Evolutionary conservation across 192 early-diverging fungal species (phyloP), one percentile per base, ranked within the genome.

Genomic region (Thoreauomyces humboldtii): DNA sequence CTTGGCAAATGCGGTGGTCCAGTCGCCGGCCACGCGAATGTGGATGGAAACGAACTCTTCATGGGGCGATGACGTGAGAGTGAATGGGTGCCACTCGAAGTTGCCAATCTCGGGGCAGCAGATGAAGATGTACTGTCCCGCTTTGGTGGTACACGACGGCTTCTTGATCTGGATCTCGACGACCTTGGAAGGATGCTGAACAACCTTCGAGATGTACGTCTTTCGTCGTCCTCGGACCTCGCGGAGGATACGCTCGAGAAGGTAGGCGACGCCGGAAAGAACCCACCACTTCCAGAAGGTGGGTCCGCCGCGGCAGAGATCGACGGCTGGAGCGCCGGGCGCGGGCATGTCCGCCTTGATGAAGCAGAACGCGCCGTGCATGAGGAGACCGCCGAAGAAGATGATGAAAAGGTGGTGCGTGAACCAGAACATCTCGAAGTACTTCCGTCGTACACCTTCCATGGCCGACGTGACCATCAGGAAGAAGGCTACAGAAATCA

Each of bases 301-400:
- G 7, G 86, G 86, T 24, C 88, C 90, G 27, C 84, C 82, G 36
- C 80, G 78, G 78, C 91, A 92, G 29, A 69, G 69, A 32, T 55
- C 65, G 9, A 57, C 27, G 0, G 51, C 35, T 9, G 38, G 33
- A 1, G 14, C 6, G 21, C 54, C 50, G 4, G 51, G 35, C 11
- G 57, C 55, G 22, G 57, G 57, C 25, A 51, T 32, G 61, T 77
- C 78, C 19, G 62, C 67, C 69, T 88, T 89, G 70, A 93, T 84
- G 67, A 93, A 84, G 69, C 92, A 93, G 72, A 92, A 93, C 1
- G 84, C 81, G 7, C 92, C 92, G 73, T 92, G 92, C 69, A 88
- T 83, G 43, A 90, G 84, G 19, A 85, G 79, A 25, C 82, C 86
- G 36, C 86, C 86, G 75, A 93, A 92, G 74, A 90, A 92, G 46